These are phyloP conservation scores for Alopecurus myosuroides DNA, from an alignment of 176 grass and related monocot genomes.

Conservation along the genomic window DNA sequence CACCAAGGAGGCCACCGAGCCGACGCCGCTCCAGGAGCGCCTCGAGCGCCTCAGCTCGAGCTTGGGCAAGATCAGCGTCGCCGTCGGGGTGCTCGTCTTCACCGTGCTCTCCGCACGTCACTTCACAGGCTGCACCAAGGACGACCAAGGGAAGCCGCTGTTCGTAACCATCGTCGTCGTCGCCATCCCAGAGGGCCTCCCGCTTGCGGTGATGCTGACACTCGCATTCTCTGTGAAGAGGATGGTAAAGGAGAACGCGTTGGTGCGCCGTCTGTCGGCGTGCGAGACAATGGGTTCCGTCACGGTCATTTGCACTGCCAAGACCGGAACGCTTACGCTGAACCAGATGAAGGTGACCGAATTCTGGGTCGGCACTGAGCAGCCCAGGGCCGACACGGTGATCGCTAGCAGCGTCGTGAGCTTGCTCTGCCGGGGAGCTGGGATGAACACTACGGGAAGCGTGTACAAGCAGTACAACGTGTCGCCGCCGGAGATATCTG, in stretches of 20 bases:
- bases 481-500: conserved; percentile 50
- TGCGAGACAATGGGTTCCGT: conserved; percentile 95
- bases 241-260: conserved; percentile 87
- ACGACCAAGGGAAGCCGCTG: conserved; percentile 34
- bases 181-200: conserved; percentile 80
- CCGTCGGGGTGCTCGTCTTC: conserved; percentile 57
- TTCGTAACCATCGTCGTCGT: conserved; percentile 96
- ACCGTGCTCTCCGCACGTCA: conserved; percentile 49
- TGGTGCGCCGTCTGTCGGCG: conserved; percentile 75
- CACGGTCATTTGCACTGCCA: conserved; percentile 84
- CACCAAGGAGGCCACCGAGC: conserved; percentile 38
- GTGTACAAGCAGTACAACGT: conserved; percentile 42
- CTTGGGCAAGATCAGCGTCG: conserved; percentile 79
- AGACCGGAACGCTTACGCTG: conserved; percentile 80
- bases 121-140: conserved; percentile 72
- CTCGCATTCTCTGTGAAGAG: conserved; percentile 93
- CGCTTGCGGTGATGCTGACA: conserved; percentile 79
- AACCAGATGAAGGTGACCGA: conserved; percentile 82
- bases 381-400: background rate
- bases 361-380: conserved; percentile 59
- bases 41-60: conserved; percentile 56
- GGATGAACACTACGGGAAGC: conserved; percentile 75
- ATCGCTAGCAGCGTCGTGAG: background rate
- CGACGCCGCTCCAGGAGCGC: conserved; percentile 76
- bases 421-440: conserved; percentile 48